phyloP scores from a whole-genome alignment of 2,329 filamentous ascomycete genomes.

The Aspergillus alliaceus region DNA sequence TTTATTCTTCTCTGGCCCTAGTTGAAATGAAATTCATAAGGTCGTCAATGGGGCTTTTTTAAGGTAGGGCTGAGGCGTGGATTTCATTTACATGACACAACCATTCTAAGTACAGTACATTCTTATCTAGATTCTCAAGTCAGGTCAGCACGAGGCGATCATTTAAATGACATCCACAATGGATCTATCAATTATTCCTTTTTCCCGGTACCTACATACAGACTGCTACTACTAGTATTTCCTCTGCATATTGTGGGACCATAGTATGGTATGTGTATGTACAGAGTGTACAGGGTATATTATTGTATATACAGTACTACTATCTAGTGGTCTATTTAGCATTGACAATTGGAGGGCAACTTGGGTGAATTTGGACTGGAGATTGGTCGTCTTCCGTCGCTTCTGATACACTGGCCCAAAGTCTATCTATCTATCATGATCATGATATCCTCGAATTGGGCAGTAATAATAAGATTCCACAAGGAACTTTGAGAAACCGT shows the following conservation, averaged over 20 bases:
- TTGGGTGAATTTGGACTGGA: too few relatives aligned
- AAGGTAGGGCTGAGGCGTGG: neutral
- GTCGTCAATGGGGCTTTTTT: neutral
- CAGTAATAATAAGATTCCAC: too few relatives aligned
- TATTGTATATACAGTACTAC: too few relatives aligned
- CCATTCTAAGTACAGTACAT: too few relatives aligned
- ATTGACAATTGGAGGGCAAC: too few relatives aligned
- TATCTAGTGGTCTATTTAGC: too few relatives aligned
- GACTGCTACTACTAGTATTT: too few relatives aligned
- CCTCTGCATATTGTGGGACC: neutral
- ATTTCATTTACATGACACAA: slow-evolving; percentile 1
- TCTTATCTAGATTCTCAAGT: neutral
- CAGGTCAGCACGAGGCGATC: neutral
- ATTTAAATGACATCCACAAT: neutral
- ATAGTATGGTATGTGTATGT: too few relatives aligned
- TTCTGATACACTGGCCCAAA: neutral
- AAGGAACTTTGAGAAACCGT: neutral
- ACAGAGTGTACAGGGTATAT: too few relatives aligned
- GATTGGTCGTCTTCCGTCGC: neutral
- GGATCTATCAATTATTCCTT: too few relatives aligned
- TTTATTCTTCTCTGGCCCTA: neutral
- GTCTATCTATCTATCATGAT: neutral
- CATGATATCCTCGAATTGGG: neutral
- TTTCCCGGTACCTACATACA: too few relatives aligned
- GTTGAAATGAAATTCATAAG: neutral